Conservation (phyloP, 1,139 yeast species). For the Cylindricascospora bacillispora region DNA sequence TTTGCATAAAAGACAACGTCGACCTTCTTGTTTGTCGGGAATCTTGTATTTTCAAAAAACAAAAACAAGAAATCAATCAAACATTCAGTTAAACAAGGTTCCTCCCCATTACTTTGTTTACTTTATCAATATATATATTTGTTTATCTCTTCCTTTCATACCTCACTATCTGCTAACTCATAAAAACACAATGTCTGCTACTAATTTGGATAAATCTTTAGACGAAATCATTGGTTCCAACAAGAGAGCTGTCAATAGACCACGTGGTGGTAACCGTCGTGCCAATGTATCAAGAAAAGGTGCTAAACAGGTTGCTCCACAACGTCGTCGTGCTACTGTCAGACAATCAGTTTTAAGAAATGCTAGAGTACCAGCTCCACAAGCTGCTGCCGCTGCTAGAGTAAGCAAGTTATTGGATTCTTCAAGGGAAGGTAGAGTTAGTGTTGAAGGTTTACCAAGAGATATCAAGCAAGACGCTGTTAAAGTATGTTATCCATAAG, state of each 20-base stretch:
- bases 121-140: no score
- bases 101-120: no score
- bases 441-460: conserved; percentile 65
- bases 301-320: conserved; percentile 22
- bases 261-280: conserved; percentile 28
- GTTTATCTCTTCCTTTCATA: no score
- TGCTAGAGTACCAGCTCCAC: conserved; percentile 17
- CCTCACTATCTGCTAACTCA: no score
- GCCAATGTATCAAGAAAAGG: conserved; percentile 21
- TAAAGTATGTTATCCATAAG: conserved; percentile 67
- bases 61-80: no score
- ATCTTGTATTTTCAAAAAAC: no score
- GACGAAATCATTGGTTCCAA: conserved; percentile 80
- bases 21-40: no score
- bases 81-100: no score
- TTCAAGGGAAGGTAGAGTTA: conserved; percentile 56
- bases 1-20: no score
- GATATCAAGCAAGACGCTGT: conserved; percentile 68
- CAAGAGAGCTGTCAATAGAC: conserved; percentile 31
- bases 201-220: conserved; percentile 76
- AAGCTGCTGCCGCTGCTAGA: conserved; percentile 30
- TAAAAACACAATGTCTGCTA: conserved; percentile 39
- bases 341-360: conserved; percentile 14
- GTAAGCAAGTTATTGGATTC: conserved; percentile 36
- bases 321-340: conserved; percentile 17